Evolutionary conservation across 2,329 filamentous ascomycete species (phyloP), one percentile per base, ranked within the genome.

Genomic region (Hortaea sp.): DNA sequence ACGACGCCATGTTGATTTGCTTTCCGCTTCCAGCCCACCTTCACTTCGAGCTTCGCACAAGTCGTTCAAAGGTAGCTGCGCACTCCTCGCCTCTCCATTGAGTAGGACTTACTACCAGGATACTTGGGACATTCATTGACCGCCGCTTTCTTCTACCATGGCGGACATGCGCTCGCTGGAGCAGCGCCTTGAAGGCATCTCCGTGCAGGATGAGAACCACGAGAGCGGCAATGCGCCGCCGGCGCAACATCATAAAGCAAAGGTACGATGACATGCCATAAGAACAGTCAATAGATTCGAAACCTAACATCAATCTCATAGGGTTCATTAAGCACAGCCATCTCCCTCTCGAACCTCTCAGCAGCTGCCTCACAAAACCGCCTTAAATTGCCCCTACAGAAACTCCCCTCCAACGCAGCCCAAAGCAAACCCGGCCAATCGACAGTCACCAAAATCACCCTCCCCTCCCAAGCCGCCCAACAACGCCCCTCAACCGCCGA

Each of bases 191-290:
- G 88, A 95, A 79, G 83, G 82, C 67, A 79, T 95, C 70, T 84
- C 85, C 13, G 86, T 95, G 52, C 84, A 85, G 58, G 89, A 95
- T 62, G 89, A 95, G 68, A 94, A 90, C 62, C 83, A 70, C 47
- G 68, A 71, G 47, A 35, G n/a, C 32, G 62, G 87, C 49, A 68
- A 72, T 30, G 69, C 69, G 45, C 74, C 78, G 52, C 71, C 69
- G 51, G 68, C 69, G 53, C 29, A 29, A 7, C 41, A 42, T 29
- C 73, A 79, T 55, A 94, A 94, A 69, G 67, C 79, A 51, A 94
- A 94, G 81, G 88, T 90, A 72, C 31, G 20, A 42, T 20, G 20
- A 20, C 20, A 20, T 20, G 39, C 11, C 43, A 52, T 60, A 53
- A 31, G 45, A 28, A 42, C 47, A 50, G 40, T 49, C 49, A 45